Conservation (phyloP, 768 basidiomycete species). For the Melanogaster broomeanus region DNA sequence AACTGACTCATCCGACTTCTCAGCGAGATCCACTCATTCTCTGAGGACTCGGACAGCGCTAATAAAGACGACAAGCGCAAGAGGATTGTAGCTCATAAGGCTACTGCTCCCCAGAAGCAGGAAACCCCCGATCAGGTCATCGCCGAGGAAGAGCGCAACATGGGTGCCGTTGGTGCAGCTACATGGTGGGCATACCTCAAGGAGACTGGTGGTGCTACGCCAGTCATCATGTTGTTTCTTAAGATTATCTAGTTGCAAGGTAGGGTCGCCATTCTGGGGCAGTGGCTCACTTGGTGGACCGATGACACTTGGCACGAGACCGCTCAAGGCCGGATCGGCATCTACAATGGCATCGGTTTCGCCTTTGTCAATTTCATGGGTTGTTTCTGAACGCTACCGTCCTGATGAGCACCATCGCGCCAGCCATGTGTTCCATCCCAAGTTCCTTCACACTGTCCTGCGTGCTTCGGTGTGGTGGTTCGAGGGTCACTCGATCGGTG, state of each 20-base stretch:
- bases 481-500: too few species aligned
- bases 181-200: too few species aligned
- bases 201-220: conserved; percentile 22
- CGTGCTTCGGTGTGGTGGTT: conserved; percentile 28
- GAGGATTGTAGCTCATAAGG: conserved; percentile 10
- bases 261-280: conserved; percentile 24
- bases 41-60: conserved; percentile 1
- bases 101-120: conserved; percentile 8
- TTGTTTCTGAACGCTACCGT: conserved; percentile 19
- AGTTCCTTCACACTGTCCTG: conserved; percentile 20
- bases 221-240: conserved; percentile 18
- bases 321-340: too few species aligned
- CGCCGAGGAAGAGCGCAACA: conserved; percentile 23
- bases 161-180: conserved; percentile 20
- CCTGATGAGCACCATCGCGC: conserved; percentile 26
- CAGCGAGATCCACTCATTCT: too few species aligned
- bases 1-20: too few species aligned
- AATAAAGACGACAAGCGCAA: conserved; percentile 23
- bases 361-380: conserved; percentile 1
- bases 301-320: too few species aligned
- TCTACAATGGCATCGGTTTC: too few species aligned
- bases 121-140: conserved; percentile 16
- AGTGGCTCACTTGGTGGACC: conserved; percentile 35
- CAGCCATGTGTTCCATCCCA: conserved; percentile 27
- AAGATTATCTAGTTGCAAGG: conserved; percentile 24